Conservation (phyloP, 2,329 filamentous ascomycete genomes). For the Xylariales sp. region DNA sequence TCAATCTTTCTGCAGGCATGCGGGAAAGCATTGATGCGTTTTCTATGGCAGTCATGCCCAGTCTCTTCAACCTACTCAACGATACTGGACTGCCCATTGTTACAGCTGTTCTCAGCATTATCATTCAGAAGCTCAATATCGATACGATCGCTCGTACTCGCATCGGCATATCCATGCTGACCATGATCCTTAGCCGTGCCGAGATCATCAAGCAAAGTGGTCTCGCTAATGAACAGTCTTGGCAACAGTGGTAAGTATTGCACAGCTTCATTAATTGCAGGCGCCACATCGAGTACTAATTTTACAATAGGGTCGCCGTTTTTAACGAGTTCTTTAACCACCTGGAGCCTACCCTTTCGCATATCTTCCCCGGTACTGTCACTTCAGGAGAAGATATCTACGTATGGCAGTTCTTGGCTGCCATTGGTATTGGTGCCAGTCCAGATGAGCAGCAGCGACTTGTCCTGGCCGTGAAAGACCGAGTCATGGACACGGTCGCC, state of each 20-base stretch:
- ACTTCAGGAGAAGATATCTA: conserved; percentile 90
- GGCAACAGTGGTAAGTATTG: conserved; percentile 70
- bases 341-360: conserved; percentile 76
- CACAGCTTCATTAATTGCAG: neutral
- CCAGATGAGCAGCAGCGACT: conserved; percentile 93
- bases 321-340: conserved; percentile 87
- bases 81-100: conserved; percentile 90
- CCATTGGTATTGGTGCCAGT: conserved; percentile 87
- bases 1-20: conserved; percentile 65
- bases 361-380: conserved; percentile 88
- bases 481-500: conserved; percentile 90
- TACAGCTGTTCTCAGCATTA: conserved; percentile 79
- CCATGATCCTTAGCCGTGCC: conserved; percentile 89
- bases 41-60: conserved; percentile 81
- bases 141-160: conserved; percentile 81
- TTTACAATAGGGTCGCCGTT: conserved; percentile 55
- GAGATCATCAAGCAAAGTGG: conserved; percentile 86
- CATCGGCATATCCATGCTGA: conserved; percentile 84
- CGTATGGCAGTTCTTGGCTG: conserved; percentile 96
- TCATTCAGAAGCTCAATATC: conserved; percentile 77
- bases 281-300: conserved; percentile 25
- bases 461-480: conserved; percentile 94
- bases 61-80: conserved; percentile 83
- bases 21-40: conserved; percentile 94
- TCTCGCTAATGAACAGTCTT: conserved; percentile 64